phyloP scores from a whole-genome alignment of 148 eudicot species.

The Amaranthus hypochondriacus region DNA sequence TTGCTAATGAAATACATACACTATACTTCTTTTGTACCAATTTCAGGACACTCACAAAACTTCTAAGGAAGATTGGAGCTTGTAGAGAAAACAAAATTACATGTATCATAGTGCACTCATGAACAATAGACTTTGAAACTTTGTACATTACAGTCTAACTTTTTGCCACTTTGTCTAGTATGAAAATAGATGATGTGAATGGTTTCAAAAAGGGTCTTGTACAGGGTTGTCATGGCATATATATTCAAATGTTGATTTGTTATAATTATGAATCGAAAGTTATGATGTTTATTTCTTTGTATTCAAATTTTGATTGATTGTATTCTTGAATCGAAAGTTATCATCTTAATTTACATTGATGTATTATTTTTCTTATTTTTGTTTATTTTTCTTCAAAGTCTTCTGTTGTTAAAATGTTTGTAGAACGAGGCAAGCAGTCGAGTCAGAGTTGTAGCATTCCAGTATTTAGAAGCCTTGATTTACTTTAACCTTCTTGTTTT shows the following conservation, averaged over 20 bases:
- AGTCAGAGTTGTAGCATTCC: conserved; percentile 29
- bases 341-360: not conserved
- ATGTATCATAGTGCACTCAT: not conserved
- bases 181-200: not conserved
- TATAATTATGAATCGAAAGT: not conserved
- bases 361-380: not conserved
- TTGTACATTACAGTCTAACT: not conserved
- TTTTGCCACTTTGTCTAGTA: not conserved
- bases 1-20: conserved; percentile 6
- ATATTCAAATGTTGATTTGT: not conserved
- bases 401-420: conserved; percentile 70
- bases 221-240: not conserved
- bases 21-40: conserved; percentile 11
- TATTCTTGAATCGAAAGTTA: not conserved
- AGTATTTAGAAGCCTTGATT: not conserved
- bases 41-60: not conserved
- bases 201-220: not conserved
- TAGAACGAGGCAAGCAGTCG: conserved; percentile 87
- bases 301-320: not conserved
- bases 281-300: not conserved
- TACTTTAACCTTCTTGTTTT: conserved; percentile 3
- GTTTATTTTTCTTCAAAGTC: not conserved
- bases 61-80: not conserved
- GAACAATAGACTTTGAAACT: not conserved
- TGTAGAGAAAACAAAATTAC: not conserved